Evolutionary conservation across 768 basidiomycete genomes (phyloP), one percentile per base, ranked within the genome.

Genomic region (Leucocoprinus sp.): DNA sequence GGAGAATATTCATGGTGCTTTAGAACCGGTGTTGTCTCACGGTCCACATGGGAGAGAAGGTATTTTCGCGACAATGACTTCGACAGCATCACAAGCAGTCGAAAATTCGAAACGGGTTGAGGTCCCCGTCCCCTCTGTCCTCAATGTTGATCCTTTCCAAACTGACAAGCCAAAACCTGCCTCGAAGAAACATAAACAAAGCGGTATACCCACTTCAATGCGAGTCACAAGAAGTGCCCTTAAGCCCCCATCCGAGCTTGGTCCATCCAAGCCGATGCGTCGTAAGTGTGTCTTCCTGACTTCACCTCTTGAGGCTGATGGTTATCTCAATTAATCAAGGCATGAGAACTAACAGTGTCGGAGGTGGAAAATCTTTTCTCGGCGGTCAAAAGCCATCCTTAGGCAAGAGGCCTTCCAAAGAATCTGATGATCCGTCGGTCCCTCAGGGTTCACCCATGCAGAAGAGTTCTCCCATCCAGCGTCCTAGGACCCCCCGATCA

Each of bases 401-500:
- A 15, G 8, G 42, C 31, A n/a, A 38, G 3, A 42, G 33, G 17
- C 29, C 39, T n/a, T 22, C 45, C 19, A 40, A 49, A 34, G 31
- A 37, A 3, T 24, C 19, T 42, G 35, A 29, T 28, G 56, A 60
- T n/a, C 11, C 4, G 11, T 7, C 34, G 8, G 31, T 59, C 19
- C 53, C 55, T 2, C 59, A 61, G 24, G 61, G 63, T 36, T 66
- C 66, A 14, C 61, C 64, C 8, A 64, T 64, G 60, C 61, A 56
- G 40, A 41, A 58, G n/a, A 55, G 49, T 21, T 64, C 64, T 8
- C 64, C 65, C 5, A 37, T 35, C 7, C 42, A 26, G 8, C 42
- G 36, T 37, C 39, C 31, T 19, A 15, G 49, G 24, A 51, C 48
- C 9, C 59, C 58, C 6, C 45, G 43, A 12, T 54, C 57, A 5